A percentile compares a stretch with the other conserved stretches of the same genome.
Conservation (phyloP, 306 rosid species). For the Rosa multiflora region DNA sequence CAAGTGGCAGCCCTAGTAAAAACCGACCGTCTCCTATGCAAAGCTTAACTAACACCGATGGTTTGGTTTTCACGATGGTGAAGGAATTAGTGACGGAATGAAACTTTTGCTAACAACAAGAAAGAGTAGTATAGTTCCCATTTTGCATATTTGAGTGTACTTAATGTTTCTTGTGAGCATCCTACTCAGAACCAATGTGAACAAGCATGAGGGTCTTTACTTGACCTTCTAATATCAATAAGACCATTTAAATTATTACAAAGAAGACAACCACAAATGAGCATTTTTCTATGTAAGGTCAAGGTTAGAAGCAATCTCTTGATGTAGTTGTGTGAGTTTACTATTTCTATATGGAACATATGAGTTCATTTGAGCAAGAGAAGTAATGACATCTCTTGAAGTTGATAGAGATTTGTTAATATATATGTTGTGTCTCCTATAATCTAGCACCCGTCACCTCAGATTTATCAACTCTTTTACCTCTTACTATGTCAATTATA, state of each 20-base stretch:
- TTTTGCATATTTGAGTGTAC: conserved; percentile 92
- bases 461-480: conserved; percentile 55
- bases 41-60: conserved; percentile 31
- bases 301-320: conserved; percentile 35
- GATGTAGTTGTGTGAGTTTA: conserved; percentile 92
- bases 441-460: conserved; percentile 67
- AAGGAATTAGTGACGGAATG: conserved; percentile 75
- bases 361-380: conserved; percentile 75
- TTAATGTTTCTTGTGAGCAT: conserved; percentile 76
- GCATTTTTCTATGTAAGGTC: not conserved
- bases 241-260: conserved; percentile 17
- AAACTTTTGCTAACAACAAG: conserved; percentile 46
- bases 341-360: conserved; percentile 95
- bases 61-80: conserved; percentile 58
- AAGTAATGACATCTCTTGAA: conserved; percentile 82
- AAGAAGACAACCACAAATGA: not conserved
- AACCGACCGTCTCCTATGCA: conserved; percentile 29
- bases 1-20: too few relatives aligned
- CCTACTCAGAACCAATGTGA: conserved; percentile 81
- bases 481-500: conserved; percentile 28
- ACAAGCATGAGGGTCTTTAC: conserved; percentile 94
- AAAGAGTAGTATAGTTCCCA: conserved; percentile 47
- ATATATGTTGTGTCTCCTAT: conserved; percentile 79
- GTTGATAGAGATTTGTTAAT: conserved; percentile 96
- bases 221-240: conserved; percentile 60